These are phyloP conservation scores for Phellinidium pouzarii DNA, from an alignment of 1,284 basidiomycete genomes.

Conservation along the genomic window DNA sequence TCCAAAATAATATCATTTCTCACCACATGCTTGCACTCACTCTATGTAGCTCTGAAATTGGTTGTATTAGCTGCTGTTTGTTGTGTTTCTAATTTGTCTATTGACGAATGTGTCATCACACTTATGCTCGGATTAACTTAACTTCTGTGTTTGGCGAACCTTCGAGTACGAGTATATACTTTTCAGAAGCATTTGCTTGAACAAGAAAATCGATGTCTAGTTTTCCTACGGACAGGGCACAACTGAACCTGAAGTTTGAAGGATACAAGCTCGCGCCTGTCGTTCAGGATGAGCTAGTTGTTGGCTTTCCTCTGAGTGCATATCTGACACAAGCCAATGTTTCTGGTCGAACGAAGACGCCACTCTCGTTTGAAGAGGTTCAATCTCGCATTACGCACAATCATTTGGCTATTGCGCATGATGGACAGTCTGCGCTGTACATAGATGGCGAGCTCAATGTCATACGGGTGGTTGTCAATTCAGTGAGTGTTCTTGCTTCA, in stretches of 20 bases:
- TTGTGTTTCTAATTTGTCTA: neutral
- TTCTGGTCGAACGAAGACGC: conserved; percentile 40
- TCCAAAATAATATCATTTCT: neutral
- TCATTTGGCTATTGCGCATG: conserved; percentile 55
- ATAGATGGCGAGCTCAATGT: conserved; percentile 65
- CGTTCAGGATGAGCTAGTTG: conserved; percentile 46
- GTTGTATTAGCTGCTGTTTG: neutral
- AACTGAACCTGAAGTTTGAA: conserved; percentile 81
- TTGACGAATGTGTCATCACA: neutral
- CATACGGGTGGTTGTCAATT: conserved; percentile 50
- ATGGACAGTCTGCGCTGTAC: conserved; percentile 52
- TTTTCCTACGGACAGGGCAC: conserved; percentile 35
- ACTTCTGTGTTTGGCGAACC: neutral
- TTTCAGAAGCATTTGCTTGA: no score
- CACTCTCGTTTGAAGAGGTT: conserved; percentile 74
- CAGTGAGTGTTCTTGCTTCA: conserved; percentile 36
- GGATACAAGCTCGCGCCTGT: conserved; percentile 70
- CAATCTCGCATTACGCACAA: conserved; percentile 82
- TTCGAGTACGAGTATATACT: no score
- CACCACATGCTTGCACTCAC: neutral
- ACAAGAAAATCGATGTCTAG: conserved; percentile 14
- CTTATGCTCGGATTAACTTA: neutral
- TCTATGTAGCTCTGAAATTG: neutral
- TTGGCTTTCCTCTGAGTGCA: conserved; percentile 44
- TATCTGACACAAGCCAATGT: conserved; percentile 54